These are phyloP conservation scores for Choanephora cucurbitarum DNA, from an alignment of 371 early-diverging fungal genomes.

Conservation along the genomic window DNA sequence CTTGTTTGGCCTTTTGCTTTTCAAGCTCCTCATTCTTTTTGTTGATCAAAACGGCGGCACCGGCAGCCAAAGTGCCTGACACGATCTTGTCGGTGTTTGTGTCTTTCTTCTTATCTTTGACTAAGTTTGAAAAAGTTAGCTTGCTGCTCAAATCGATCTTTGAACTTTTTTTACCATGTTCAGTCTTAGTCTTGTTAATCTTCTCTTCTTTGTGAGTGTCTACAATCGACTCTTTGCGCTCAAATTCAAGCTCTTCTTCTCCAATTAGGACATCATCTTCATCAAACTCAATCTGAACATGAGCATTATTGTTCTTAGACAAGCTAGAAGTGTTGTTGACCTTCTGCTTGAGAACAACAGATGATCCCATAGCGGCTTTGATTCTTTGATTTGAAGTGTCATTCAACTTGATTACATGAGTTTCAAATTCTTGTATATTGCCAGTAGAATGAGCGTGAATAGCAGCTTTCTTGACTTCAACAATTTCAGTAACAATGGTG, in stretches of 20 bases:
- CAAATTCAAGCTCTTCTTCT: constrained; percentile 29
- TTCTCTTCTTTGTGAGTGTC: constrained; percentile 6
- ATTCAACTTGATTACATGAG: constrained; percentile 14
- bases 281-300: constrained; percentile 18
- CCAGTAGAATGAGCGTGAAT: constrained; percentile 29
- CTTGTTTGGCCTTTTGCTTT: constrained; percentile 5
- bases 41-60: constrained; percentile 10
- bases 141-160: no score
- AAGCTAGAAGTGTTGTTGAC: neutral
- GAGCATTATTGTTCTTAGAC: constrained; percentile 5
- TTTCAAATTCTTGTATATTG: constrained; percentile 16
- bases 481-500: constrained; percentile 23
- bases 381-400: constrained; percentile 17
- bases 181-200: constrained; percentile 8
- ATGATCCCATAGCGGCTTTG: constrained; percentile 28
- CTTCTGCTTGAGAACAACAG: constrained; percentile 28
- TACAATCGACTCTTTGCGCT: constrained; percentile 11
- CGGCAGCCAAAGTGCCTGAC: constrained; percentile 24
- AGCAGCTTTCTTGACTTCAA: constrained; percentile 31
- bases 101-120: constrained; percentile 14
- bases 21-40: constrained; percentile 18
- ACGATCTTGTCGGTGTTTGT: constrained; percentile 18
- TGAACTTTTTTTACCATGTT: constrained; percentile 14
- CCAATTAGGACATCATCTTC: constrained; percentile 30
- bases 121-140: no score